Evolutionary conservation across 805 yeast genomes (phyloP).

Genomic region (Metschnikowia aberdeeniae): DNA sequence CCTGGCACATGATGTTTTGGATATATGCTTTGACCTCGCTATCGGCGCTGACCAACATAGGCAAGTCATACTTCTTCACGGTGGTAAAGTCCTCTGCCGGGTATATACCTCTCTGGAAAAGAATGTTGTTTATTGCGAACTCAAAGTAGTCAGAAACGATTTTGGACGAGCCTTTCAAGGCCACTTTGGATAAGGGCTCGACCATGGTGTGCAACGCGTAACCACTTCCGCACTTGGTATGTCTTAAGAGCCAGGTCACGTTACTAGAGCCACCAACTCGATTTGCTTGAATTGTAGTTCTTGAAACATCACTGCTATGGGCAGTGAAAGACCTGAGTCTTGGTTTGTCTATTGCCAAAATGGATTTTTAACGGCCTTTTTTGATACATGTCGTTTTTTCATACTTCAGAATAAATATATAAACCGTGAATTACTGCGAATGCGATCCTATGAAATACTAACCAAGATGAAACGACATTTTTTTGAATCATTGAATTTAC

Average conservation of each 20-base stretch:
- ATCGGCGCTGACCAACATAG: slow-evolving; percentile 66
- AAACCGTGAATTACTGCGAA: too few relatives aligned
- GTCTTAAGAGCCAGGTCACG: background rate
- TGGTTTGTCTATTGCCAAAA: too few relatives aligned
- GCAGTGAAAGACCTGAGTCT: too few relatives aligned
- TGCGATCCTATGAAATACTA: too few relatives aligned
- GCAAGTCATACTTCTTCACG: slow-evolving; percentile 76
- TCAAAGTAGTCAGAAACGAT: slow-evolving; percentile 81
- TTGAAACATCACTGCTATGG: background rate
- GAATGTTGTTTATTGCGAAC: slow-evolving; percentile 71
- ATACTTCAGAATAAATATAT: too few relatives aligned
- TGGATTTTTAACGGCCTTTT: too few relatives aligned
- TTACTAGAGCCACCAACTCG: background rate
- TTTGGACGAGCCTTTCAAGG: slow-evolving; percentile 74
- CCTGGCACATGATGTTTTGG: slow-evolving; percentile 60
- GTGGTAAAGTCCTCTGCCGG: slow-evolving; percentile 81
- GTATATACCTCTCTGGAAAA: slow-evolving; percentile 86
- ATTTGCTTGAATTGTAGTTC: background rate
- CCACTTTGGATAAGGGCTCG: slow-evolving; percentile 37
- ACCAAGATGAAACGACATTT: too few relatives aligned
- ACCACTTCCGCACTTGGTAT: slow-evolving; percentile 1
- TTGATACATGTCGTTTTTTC: too few relatives aligned
- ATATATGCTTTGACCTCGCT: slow-evolving; percentile 73
- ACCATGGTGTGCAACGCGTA: slow-evolving; percentile 9
- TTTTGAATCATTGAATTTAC: too few relatives aligned